These are phyloP conservation scores for Psophocarpus tetragonolobus DNA, from an alignment of 306 rosid genomes.

Conservation along the genomic window DNA sequence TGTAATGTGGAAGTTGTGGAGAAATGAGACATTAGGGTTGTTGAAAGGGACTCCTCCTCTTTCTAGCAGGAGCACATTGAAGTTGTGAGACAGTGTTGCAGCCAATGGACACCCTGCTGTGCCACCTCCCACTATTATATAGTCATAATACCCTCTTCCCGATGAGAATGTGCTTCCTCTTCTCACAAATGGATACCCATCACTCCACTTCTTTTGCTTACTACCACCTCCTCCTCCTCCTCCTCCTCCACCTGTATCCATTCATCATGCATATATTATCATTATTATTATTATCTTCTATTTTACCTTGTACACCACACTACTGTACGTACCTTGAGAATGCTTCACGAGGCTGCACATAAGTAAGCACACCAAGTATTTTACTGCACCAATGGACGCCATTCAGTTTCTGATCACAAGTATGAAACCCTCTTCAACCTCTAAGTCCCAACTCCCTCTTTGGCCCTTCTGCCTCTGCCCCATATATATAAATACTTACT, in stretches of 20 bases:
- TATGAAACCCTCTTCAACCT: constrained; percentile 41
- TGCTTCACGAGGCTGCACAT: constrained; percentile 40
- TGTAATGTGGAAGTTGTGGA: constrained; percentile 64
- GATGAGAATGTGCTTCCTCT: constrained; percentile 64
- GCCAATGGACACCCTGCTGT: constrained; percentile 91
- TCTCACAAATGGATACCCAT: constrained; percentile 62
- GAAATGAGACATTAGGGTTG: constrained; percentile 62
- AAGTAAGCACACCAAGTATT: constrained; percentile 44
- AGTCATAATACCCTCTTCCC: constrained; percentile 56
- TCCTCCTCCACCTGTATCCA: too few species aligned
- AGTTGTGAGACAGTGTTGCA: constrained; percentile 64
- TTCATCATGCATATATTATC: too few species aligned
- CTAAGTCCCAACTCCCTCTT: constrained; percentile 69
- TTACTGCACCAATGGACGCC: constrained; percentile 54
- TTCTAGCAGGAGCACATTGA: constrained; percentile 66
- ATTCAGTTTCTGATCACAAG: constrained; percentile 51
- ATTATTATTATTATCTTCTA: too few species aligned
- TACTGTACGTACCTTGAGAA: too few species aligned
- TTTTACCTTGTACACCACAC: too few species aligned
- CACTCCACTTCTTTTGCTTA: not conserved
- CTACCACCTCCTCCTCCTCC: too few species aligned
- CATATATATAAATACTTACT: constrained; percentile 44
- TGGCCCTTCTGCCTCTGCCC: constrained; percentile 50
- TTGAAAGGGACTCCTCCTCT: constrained; percentile 83
- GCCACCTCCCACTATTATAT: constrained; percentile 84